These are phyloP conservation scores for Fraxinus ornus DNA, from an alignment of 305 asterid genomes.

Conservation along the genomic window DNA sequence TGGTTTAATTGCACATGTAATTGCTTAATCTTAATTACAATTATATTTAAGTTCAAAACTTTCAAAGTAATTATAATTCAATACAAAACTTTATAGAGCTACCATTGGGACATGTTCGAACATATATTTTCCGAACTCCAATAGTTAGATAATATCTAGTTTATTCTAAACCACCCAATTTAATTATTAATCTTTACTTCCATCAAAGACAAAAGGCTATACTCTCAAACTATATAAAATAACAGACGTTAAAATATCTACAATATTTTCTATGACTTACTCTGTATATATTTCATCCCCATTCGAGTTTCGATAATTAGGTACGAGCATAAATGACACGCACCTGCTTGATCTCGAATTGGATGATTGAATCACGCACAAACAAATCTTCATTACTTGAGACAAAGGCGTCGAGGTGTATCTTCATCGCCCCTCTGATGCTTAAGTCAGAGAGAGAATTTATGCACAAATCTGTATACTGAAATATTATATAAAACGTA, in stretches of 20 bases:
- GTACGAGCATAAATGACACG: not conserved
- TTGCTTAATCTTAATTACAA: not conserved
- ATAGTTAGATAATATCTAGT: not conserved
- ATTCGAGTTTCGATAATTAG: not conserved
- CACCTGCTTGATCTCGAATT: too few species aligned
- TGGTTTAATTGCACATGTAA: not conserved
- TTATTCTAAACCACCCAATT: not conserved
- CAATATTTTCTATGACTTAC: not conserved
- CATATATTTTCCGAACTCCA: not conserved
- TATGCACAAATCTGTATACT: too few species aligned
- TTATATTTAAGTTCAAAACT: not conserved
- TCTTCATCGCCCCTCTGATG: too few species aligned
- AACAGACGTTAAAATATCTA: not conserved
- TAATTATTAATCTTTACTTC: not conserved
- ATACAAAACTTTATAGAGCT: not conserved
- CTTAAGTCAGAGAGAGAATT: too few species aligned
- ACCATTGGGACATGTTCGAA: not conserved
- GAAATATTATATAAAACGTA: too few species aligned
- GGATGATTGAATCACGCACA: too few species aligned
- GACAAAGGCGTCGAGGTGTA: too few species aligned
- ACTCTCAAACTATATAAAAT: not conserved
- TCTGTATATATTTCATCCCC: not conserved
- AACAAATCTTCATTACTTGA: too few species aligned
- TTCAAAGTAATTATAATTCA: too few species aligned
- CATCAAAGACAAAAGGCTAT: not conserved